Evolutionary conservation across 2,329 filamentous ascomycete species (phyloP), one percentile per base, ranked within the genome.

Genomic region (Aspergillus pseudotamarii): DNA sequence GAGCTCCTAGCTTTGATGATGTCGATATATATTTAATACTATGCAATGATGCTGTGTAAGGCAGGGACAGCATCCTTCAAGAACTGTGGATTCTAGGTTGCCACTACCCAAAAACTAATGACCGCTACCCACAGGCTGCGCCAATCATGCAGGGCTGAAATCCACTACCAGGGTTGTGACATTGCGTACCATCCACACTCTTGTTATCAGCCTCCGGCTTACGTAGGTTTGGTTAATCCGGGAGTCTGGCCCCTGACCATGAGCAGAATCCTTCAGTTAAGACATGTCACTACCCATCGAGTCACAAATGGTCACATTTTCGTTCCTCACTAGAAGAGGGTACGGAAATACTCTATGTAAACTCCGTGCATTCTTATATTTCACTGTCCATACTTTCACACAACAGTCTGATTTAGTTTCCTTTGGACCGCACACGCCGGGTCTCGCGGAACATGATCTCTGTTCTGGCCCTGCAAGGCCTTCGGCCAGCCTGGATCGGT

Each of bases 361-460:
- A 11, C 4, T 2, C 26, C 3, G 3, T 10, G 8, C n/a, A 30
- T n/a, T 2, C 1, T 50, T 10, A n/a, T 0, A 4, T 4, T 6
- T 50, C 21, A 14, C 21, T n/a, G 26, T 32, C 46, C 30, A 50
- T n/a, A 3, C 3, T 50, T n/a, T 16, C 16, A 32, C 0, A 6
- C 1, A 2, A n/a, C 16, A 5, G 5, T 10, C 14, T 21, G 3
- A 14, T 36, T 54, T 23, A 34, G 3, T 16, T 34, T 53, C 9
- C 3, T n/a, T 28, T 32, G 32, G 12, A 54, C 9, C 9, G 16
- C 4, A 34, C 32, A 19, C 30, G 4, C n/a, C 10, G 28, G 19
- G 5, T 36, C n/a, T 16, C n/a, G 2, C 23, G 6, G 21, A 23
- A 2, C n/a, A 55, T 55, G 51, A 41, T 26, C 1, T 23, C 32